Percentiles rank a stretch among this genome's conserved stretches.
Evolutionary conservation across 441 rosid genomes (phyloP).

Genomic region (Adansonia rubrostipa): DNA sequence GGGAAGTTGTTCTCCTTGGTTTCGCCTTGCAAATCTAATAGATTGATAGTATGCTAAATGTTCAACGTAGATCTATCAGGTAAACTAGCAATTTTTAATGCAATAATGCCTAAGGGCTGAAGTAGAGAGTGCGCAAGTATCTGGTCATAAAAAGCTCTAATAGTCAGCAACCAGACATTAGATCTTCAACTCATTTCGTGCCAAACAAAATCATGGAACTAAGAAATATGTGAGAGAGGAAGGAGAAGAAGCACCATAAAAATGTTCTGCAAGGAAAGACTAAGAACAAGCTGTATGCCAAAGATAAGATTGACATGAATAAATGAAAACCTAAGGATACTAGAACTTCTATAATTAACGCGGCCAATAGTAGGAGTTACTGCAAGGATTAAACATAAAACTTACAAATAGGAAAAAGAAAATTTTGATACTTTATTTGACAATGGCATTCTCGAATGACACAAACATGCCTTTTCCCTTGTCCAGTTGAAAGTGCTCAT

Average conservation of each 20-base stretch:
- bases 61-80: background rate
- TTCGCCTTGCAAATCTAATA: background rate
- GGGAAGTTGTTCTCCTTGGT: background rate
- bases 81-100: background rate
- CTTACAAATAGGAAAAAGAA: constrained; percentile 1
- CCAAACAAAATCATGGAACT: background rate
- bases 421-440: constrained; percentile 53
- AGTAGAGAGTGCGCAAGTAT: background rate
- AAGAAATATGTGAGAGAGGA: background rate
- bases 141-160: background rate
- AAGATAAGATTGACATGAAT: background rate
- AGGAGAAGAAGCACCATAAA: background rate
- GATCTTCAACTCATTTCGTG: background rate
- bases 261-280: background rate
- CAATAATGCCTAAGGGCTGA: background rate
- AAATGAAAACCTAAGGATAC: background rate
- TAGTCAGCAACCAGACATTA: background rate
- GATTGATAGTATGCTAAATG: background rate
- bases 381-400: constrained; percentile 9
- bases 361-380: background rate
- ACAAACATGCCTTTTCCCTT: constrained; percentile 56
- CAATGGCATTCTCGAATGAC: constrained; percentile 58
- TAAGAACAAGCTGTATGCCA: background rate
- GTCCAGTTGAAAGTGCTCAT: constrained; percentile 49
- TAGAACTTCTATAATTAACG: background rate